Conservation (phyloP, 139 green algal species). For the Penium margaritaceum region DNA sequence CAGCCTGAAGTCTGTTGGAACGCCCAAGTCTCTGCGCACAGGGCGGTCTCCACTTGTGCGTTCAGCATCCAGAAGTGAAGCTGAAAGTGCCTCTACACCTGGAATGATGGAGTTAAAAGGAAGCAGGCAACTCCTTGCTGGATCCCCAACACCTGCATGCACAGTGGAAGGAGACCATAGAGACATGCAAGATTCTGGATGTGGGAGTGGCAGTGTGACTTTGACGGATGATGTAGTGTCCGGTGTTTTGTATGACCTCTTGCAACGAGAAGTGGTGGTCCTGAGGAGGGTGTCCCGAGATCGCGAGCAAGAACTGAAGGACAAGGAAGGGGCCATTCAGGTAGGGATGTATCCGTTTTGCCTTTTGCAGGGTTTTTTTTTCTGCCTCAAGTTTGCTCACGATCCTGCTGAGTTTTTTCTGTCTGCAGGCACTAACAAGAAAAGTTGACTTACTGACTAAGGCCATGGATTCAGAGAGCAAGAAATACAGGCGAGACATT, state of each 20-base stretch:
- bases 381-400: background rate
- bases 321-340: constrained; percentile 43
- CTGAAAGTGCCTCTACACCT: too few relatives aligned
- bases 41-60: background rate
- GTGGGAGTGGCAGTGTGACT: too few relatives aligned
- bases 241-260: constrained; percentile 24
- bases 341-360: background rate
- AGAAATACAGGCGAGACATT: constrained; percentile 26
- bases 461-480: constrained; percentile 21
- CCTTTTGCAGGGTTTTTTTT: too few relatives aligned
- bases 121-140: background rate
- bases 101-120: too few relatives aligned
- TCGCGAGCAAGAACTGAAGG: constrained; percentile 37
- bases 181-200: too few relatives aligned
- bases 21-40: background rate
- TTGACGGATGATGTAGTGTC: constrained; percentile 15
- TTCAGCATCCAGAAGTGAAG: too few relatives aligned
- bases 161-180: background rate
- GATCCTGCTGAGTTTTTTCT: background rate
- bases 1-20: background rate
- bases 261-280: constrained; percentile 35
- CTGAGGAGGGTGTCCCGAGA: constrained; percentile 14
- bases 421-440: constrained; percentile 33
- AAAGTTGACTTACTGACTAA: constrained; percentile 23
- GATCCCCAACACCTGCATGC: background rate